Base-by-base conservation (phyloP, 177 flowering plant species). In the Vitis hybrid region DNA sequence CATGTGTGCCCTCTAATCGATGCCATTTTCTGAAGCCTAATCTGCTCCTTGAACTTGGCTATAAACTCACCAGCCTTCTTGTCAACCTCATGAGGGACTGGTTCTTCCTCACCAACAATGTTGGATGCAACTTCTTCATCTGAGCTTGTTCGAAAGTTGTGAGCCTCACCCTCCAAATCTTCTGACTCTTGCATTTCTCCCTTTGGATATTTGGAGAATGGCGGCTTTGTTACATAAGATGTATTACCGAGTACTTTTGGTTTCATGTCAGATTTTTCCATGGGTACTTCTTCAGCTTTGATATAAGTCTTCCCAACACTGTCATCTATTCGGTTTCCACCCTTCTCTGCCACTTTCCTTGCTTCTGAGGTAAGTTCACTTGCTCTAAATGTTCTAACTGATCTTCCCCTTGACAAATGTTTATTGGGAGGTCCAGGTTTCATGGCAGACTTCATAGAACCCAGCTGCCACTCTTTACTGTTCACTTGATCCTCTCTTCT, bases 21-120 rank as follows among this genome's bases (percentile, higher is more conserved):
- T 49, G 77, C 72, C 70, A 62, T 24, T 73, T 73, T 86, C 68
- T 86, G 85, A 51, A 80, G 85, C 71, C 83, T 79, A 57, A 86
- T 83, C 70, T 82, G 89, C 68, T 82, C 83, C 58, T 77, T 77
- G 48, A 86, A 86, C 72, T 80, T 83, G 62, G 89, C 89, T 64
- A 86, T 86, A 60, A 86, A 86, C 61, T 86, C 89, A 48, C 76
- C 84, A 50, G 89, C 89, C 62, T 86, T 84, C 70, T 68, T 80
- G 66, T 86, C 89, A 64, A 86, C 84, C 77, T 82, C 85, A 62
- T 66, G 21, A 6, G 72, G 11, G 15, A 70, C 83, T 40, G 40
- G 4, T 6, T 70, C 76, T 35, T 71, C 68, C 55, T 70, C 79
- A 67, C 50, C 54, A 13, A 52, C 69, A 62, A 49, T 13, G 8